Conservation (phyloP, 768 basidiomycete species). For the Phanerochaete sordida region DNA sequence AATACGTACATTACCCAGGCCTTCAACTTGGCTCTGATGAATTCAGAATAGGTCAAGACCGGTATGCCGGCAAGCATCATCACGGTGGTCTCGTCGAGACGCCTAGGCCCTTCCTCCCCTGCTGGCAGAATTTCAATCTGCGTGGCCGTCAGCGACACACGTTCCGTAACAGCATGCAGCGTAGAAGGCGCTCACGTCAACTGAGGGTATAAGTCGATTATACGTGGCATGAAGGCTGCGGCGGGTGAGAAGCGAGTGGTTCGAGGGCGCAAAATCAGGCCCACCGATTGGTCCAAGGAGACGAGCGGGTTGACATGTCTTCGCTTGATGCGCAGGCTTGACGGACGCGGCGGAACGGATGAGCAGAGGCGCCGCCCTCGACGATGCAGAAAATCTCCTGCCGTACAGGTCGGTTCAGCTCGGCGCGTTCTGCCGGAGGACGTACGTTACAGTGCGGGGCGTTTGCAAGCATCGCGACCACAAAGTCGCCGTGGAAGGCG, state of each 20-base stretch:
- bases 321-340: constrained; percentile 66
- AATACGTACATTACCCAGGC: constrained; percentile 70
- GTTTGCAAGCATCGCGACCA: constrained; percentile 68
- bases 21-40: constrained; percentile 81
- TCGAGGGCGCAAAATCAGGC: not conserved
- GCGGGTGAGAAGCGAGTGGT: constrained; percentile 4
- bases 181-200: constrained; percentile 56
- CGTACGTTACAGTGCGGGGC: constrained; percentile 63
- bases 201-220: constrained; percentile 68
- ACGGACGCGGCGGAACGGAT: constrained; percentile 78
- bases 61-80: constrained; percentile 69
- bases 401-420: constrained; percentile 8
- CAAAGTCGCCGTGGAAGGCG: constrained; percentile 76
- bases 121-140: constrained; percentile 84
- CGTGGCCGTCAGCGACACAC: not conserved
- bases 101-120: constrained; percentile 77
- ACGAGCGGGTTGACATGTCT: constrained; percentile 63
- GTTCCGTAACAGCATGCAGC: not conserved
- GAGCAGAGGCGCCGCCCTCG: constrained; percentile 61
- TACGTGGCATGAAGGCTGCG: constrained; percentile 72
- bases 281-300: constrained; percentile 87
- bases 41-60: constrained; percentile 83
- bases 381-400: constrained; percentile 88
- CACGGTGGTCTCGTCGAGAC: constrained; percentile 62
- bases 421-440: constrained; percentile 9